A percentile compares a stretch with the other conserved stretches of the same genome.
These are phyloP conservation scores for Saksenaea oblongispora DNA, from an alignment of 371 early-diverging fungal species.

Conservation along the genomic window DNA sequence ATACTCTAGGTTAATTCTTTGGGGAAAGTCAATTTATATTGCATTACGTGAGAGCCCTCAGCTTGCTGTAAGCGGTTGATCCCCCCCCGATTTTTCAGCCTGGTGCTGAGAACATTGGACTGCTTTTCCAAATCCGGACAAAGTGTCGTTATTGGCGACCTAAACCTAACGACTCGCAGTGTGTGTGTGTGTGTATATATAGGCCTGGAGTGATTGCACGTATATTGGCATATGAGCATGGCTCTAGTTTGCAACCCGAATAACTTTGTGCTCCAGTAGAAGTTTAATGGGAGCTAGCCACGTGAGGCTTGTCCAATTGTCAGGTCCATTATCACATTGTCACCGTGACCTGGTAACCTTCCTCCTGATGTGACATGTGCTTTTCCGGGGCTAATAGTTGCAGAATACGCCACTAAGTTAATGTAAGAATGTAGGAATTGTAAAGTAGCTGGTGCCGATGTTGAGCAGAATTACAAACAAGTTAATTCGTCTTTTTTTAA, in stretches of 20 bases:
- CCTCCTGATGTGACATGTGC: slow-evolving; percentile 1
- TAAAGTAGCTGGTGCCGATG: background rate
- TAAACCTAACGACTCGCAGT: background rate
- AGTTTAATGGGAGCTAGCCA: background rate
- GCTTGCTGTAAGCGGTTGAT: no score
- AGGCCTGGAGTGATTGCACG: no score
- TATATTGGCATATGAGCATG: background rate
- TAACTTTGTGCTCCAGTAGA: background rate
- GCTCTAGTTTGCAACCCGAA: background rate
- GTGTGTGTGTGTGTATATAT: no score
- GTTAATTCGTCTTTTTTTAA: background rate
- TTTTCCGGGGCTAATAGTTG: background rate
- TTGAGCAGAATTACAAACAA: background rate
- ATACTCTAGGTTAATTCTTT: no score
- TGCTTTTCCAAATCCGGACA: no score
- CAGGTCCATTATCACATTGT: background rate
- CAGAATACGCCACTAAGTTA: background rate
- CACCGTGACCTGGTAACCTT: background rate
- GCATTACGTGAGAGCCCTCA: no score
- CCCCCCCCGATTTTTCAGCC: no score
- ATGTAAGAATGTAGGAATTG: background rate
- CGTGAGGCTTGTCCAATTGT: background rate
- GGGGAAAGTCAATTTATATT: no score
- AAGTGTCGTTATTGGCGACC: background rate
- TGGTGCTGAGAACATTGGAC: no score